phyloP scores from a whole-genome alignment of 2,329 filamentous ascomycete species.

The Pseudogymnoascus sp. region DNA sequence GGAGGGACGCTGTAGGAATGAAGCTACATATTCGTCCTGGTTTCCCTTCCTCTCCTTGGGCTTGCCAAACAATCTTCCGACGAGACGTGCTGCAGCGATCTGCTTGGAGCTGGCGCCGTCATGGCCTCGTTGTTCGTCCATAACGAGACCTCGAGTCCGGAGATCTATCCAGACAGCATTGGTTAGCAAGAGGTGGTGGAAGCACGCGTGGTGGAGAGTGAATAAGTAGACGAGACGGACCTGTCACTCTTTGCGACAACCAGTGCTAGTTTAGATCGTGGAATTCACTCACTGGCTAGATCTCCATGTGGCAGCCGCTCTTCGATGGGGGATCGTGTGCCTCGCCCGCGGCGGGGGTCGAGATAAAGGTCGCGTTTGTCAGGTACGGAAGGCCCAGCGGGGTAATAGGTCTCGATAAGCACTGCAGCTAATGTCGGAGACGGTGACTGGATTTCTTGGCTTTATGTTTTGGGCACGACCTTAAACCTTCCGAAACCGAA shows the following conservation, averaged over 20 bases:
- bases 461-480: neutral
- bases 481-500: slow-evolving; percentile 7
- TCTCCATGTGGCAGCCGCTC: neutral
- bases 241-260: neutral
- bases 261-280: neutral
- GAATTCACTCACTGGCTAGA: neutral
- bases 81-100: slow-evolving; percentile 39
- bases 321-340: neutral
- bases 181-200: neutral
- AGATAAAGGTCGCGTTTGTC: slow-evolving; percentile 6
- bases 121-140: neutral
- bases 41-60: slow-evolving; percentile 33
- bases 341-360: neutral
- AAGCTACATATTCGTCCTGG: slow-evolving; percentile 44
- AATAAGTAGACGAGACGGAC: neutral
- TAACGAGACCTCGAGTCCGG: neutral
- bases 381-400: slow-evolving; percentile 7
- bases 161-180: neutral
- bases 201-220: neutral
- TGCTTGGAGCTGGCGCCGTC: slow-evolving; percentile 17
- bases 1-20: slow-evolving; percentile 49
- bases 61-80: slow-evolving; percentile 46
- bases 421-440: slow-evolving; percentile 6
- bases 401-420: slow-evolving; percentile 2
- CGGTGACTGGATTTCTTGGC: slow-evolving; percentile 1